phyloP scores from a whole-genome alignment of 1,284 basidiomycete species.

The Tilletia caries region DNA sequence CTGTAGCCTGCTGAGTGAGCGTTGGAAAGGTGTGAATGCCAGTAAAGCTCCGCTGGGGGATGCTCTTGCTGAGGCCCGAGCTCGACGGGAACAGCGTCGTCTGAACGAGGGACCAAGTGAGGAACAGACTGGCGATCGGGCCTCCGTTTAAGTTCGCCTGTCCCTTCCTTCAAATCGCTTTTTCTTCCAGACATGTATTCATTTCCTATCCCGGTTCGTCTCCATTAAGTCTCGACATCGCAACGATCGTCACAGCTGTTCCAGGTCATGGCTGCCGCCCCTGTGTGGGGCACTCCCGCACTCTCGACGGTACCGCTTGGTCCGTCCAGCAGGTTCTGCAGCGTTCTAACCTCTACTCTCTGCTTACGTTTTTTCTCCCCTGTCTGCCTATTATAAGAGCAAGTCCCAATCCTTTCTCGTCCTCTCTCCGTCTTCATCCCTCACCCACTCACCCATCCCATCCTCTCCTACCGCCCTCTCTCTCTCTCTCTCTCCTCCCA shows the following conservation, averaged over 20 bases:
- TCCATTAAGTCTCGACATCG: too few species aligned
- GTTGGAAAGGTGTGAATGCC: background rate
- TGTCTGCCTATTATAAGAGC: background rate
- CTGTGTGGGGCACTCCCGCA: too few species aligned
- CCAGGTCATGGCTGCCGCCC: too few species aligned
- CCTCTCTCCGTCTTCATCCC: background rate
- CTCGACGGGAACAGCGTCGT: background rate
- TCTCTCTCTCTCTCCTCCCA: background rate
- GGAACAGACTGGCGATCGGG: background rate
- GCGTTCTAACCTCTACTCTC: too few species aligned
- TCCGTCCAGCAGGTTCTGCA: too few species aligned
- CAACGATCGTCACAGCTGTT: too few species aligned
- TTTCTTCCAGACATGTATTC: too few species aligned
- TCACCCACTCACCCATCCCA: background rate
- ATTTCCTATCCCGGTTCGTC: too few species aligned
- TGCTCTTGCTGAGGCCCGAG: background rate
- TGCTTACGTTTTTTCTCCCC: too few species aligned
- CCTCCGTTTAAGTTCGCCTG: background rate
- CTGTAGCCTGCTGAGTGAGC: constrained; percentile 1
- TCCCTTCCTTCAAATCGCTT: too few species aligned
- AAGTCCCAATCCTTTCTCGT: background rate
- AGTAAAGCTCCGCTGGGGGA: background rate
- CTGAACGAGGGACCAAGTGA: background rate
- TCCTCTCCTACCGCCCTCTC: too few species aligned
- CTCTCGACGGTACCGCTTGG: too few species aligned